Conservation (phyloP, 345 rosid species). For the Acer campestre region DNA sequence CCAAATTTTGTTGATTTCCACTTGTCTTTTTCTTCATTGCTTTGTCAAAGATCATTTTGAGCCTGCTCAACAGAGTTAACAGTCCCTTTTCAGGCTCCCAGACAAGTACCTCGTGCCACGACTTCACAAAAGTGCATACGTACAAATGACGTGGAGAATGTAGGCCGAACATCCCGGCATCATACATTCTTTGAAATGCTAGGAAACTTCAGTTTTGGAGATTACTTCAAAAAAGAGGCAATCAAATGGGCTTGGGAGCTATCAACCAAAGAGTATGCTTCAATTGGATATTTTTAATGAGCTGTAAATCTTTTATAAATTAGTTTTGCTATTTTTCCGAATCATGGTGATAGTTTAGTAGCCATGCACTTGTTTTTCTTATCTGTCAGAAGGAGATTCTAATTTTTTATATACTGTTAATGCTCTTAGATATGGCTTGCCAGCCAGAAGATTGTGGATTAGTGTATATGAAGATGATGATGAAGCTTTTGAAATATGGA, state of each 20-base stretch:
- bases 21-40: not conserved
- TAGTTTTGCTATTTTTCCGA: not conserved
- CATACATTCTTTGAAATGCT: constrained; percentile 99
- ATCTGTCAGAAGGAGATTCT: not conserved
- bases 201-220: constrained; percentile 96
- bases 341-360: not conserved
- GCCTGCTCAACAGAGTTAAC: constrained; percentile 8
- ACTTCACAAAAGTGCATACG: constrained; percentile 93
- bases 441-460: constrained; percentile 74
- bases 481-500: constrained; percentile 91
- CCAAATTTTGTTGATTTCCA: not conserved
- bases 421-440: constrained; percentile 59
- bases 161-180: constrained; percentile 84
- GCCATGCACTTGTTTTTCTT: constrained; percentile 5
- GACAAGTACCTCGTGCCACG: constrained; percentile 79
- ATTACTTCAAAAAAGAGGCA: constrained; percentile 93
- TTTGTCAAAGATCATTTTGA: not conserved
- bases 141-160: constrained; percentile 95
- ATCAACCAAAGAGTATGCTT: constrained; percentile 71
- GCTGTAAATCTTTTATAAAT: constrained; percentile 12
- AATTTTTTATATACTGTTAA: constrained; percentile 12
- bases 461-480: constrained; percentile 86
- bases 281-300: constrained; percentile 16
- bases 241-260: constrained; percentile 98
- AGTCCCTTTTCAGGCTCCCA: constrained; percentile 58